Evolutionary conservation across 352 stramenopile species (phyloP).

Genomic region (Phytopythium vexans): DNA sequence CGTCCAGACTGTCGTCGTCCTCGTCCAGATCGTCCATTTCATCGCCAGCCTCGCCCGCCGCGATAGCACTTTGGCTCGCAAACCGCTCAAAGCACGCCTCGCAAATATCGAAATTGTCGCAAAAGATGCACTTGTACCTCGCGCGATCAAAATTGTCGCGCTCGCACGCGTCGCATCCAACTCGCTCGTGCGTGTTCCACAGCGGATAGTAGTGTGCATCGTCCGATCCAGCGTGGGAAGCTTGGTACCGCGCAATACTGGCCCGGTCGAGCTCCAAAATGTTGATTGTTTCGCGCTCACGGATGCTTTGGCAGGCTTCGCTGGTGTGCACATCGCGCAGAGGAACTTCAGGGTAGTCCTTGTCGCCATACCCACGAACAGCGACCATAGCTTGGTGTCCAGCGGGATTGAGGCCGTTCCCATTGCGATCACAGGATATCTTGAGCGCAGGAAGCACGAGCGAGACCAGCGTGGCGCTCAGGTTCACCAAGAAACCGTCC

Average conservation of each 20-base stretch:
- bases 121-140: constrained; percentile 74
- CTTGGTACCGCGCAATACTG: constrained; percentile 7
- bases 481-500: constrained; percentile 69
- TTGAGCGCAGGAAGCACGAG: constrained; percentile 34
- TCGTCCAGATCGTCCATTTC: background rate
- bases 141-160: constrained; percentile 43
- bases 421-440: constrained; percentile 3
- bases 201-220: constrained; percentile 41
- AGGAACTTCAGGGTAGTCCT: constrained; percentile 25
- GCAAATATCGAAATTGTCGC: constrained; percentile 72
- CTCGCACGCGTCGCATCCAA: constrained; percentile 68
- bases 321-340: constrained; percentile 19
- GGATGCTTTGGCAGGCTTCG: constrained; percentile 3
- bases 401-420: constrained; percentile 10
- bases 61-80: constrained; percentile 9
- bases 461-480: constrained; percentile 44
- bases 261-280: constrained; percentile 22
- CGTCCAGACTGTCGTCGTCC: constrained; percentile 1
- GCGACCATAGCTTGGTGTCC: constrained; percentile 50
- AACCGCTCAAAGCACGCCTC: constrained; percentile 56
- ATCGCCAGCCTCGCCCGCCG: background rate
- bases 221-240: background rate
- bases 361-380: constrained; percentile 43
- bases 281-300: constrained; percentile 10
- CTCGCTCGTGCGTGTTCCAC: constrained; percentile 46